Conservation (phyloP, 257 asterid species). For the Petunia axillaris region DNA sequence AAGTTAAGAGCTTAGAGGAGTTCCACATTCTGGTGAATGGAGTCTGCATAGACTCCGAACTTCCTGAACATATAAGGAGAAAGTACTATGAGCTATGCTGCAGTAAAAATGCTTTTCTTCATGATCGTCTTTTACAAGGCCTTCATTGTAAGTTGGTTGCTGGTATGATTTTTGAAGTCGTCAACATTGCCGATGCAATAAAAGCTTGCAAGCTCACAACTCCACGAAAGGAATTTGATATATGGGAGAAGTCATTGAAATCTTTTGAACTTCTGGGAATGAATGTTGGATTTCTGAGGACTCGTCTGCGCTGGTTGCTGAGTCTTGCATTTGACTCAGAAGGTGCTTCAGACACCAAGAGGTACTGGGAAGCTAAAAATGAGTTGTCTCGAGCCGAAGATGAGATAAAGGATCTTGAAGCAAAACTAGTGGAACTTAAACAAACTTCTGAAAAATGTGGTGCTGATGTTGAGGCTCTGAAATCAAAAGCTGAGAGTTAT, state of each 20-base stretch:
- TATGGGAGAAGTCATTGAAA: conserved; percentile 70
- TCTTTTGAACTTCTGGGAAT: conserved; percentile 76
- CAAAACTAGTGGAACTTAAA: conserved; percentile 53
- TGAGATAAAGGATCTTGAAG: conserved; percentile 52
- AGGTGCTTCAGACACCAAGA: conserved; percentile 47
- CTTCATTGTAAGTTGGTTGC: conserved; percentile 63
- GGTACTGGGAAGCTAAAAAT: conserved; percentile 49
- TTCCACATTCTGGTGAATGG: conserved; percentile 67
- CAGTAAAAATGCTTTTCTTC: conserved; percentile 57
- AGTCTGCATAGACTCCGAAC: conserved; percentile 59
- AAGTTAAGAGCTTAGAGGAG: conserved; percentile 54
- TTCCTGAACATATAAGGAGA: conserved; percentile 51
- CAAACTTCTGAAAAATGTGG: conserved; percentile 42
- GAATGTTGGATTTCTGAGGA: conserved; percentile 59
- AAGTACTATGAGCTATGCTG: conserved; percentile 66
- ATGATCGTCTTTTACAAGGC: conserved; percentile 61
- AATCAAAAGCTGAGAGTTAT: conserved; percentile 54
- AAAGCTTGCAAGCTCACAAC: conserved; percentile 55
- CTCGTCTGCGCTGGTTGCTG: conserved; percentile 47
- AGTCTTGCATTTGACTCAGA: conserved; percentile 57
- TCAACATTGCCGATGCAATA: conserved; percentile 52
- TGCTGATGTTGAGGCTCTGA: conserved; percentile 44
- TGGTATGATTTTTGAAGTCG: conserved; percentile 57
- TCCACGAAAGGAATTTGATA: conserved; percentile 58
- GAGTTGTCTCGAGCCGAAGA: conserved; percentile 42